A percentile compares a stretch with the other conserved stretches of the same genome.
Evolutionary conservation across 2,329 filamentous ascomycete genomes (phyloP).

Genomic region (Fonsecaea pedrosoi): DNA sequence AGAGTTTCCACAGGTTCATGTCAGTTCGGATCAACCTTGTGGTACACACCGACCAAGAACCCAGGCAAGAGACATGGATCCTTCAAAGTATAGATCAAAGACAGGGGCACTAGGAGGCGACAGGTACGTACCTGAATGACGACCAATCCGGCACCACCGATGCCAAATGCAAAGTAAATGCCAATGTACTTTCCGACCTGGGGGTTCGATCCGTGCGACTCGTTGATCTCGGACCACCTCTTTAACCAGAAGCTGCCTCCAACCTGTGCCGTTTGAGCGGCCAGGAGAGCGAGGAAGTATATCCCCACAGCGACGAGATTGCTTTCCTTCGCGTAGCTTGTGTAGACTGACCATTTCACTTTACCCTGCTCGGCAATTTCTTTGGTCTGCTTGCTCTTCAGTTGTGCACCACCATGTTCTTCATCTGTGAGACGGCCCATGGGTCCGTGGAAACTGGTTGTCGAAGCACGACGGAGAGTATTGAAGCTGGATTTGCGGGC

Average conservation of each 20-base stretch:
- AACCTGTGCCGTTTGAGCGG: constrained; percentile 81
- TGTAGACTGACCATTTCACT: constrained; percentile 95
- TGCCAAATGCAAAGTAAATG: constrained; percentile 92
- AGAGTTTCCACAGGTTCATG: constrained; percentile 11
- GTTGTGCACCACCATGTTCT: constrained; percentile 59
- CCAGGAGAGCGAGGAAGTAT: constrained; percentile 78
- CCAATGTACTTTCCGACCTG: constrained; percentile 89
- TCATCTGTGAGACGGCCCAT: constrained; percentile 85
- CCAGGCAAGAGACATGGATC: background rate
- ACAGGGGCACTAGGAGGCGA: constrained; percentile 3
- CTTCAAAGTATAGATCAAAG: background rate
- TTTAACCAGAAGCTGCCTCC: constrained; percentile 92
- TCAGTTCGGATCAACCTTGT: constrained; percentile 20
- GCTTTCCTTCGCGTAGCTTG: constrained; percentile 92
- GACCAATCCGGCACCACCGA: constrained; percentile 83
- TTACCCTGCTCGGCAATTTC: constrained; percentile 94
- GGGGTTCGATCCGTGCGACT: constrained; percentile 69
- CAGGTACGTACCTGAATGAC: constrained; percentile 68
- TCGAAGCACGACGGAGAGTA: constrained; percentile 87
- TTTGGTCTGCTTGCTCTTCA: constrained; percentile 84
- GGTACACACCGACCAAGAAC: background rate
- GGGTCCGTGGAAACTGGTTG: constrained; percentile 85
- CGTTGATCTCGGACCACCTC: constrained; percentile 84
- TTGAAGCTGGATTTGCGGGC: constrained; percentile 72
- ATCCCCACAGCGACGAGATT: constrained; percentile 83